Evolutionary conservation across 768 basidiomycete species (phyloP).

Genomic region (Russula lepida): DNA sequence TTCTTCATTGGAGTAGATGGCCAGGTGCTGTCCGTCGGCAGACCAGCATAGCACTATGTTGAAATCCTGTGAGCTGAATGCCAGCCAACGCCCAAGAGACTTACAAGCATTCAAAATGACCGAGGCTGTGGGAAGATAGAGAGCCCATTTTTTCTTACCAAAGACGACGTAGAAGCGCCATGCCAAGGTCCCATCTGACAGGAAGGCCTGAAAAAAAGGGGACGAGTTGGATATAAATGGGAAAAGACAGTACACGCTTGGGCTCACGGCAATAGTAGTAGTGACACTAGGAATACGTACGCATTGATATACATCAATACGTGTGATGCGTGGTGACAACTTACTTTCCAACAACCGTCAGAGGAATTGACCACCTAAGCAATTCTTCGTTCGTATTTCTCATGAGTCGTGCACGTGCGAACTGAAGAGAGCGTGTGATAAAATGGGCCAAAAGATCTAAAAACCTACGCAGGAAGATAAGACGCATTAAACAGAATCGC

Average conservation of each 20-base stretch:
- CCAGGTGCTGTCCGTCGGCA: slow-evolving; percentile 20
- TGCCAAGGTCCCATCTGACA: slow-evolving; percentile 23
- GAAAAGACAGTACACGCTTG: not conserved
- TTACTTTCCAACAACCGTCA: slow-evolving; percentile 8
- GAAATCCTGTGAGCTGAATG: not conserved
- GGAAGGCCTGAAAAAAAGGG: slow-evolving; percentile 17
- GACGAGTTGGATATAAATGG: not conserved
- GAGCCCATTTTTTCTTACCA: slow-evolving; percentile 18
- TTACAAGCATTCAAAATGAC: slow-evolving; percentile 21
- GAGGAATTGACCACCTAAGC: slow-evolving; percentile 21
- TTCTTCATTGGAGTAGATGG: slow-evolving; percentile 13
- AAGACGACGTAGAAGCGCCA: slow-evolving; percentile 25
- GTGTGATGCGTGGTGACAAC: not conserved
- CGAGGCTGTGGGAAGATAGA: slow-evolving; percentile 19
- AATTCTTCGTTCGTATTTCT: slow-evolving; percentile 14
- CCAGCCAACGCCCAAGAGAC: not conserved
- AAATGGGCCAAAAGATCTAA: slow-evolving; percentile 22
- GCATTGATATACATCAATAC: not conserved
- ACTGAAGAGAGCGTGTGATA: slow-evolving; percentile 20
- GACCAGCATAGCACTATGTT: slow-evolving; percentile 22
- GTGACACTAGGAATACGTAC: slow-evolving; percentile 1
- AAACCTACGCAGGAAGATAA: slow-evolving; percentile 17
- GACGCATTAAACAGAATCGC: slow-evolving; percentile 22
- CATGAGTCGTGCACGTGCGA: slow-evolving; percentile 20
- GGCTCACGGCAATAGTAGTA: slow-evolving; percentile 2